Conservation (phyloP, 2,329 filamentous ascomycete species). For the Sporothrix euskadiensis region DNA sequence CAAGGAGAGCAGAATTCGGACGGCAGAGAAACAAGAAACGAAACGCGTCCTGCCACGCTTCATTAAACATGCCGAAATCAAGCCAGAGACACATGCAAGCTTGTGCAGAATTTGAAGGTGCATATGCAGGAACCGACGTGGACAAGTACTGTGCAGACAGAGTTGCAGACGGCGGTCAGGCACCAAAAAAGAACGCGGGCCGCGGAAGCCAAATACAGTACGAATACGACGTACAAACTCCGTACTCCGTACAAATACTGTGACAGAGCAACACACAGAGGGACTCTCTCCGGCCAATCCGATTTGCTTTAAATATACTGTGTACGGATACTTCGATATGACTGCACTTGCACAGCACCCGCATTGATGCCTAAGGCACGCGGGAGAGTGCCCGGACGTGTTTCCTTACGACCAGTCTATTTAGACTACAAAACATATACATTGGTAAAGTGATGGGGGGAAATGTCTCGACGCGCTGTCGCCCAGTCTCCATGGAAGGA, state of each 20-base stretch:
- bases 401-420: background rate
- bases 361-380: background rate
- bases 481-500: conserved; percentile 10
- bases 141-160: conserved; percentile 8
- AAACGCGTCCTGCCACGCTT: conserved; percentile 1
- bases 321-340: background rate
- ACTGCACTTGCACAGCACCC: background rate
- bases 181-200: background rate
- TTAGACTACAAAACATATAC: too few relatives aligned
- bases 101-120: background rate
- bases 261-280: background rate
- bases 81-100: background rate
- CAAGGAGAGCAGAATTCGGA: background rate
- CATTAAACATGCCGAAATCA: background rate
- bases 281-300: conserved; percentile 1
- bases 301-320: background rate
- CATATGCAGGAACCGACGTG: conserved; percentile 15
- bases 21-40: background rate
- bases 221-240: too few relatives aligned
- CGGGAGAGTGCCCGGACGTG: too few relatives aligned
- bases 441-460: background rate
- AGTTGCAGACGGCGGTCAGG: background rate
- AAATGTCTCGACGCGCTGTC: conserved; percentile 26
- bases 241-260: background rate
- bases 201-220: background rate